A percentile compares a stretch with the other conserved stretches of the same genome.
Evolutionary conservation across 257 asterid species (phyloP).

Genomic region (Handroanthus guayacan): DNA sequence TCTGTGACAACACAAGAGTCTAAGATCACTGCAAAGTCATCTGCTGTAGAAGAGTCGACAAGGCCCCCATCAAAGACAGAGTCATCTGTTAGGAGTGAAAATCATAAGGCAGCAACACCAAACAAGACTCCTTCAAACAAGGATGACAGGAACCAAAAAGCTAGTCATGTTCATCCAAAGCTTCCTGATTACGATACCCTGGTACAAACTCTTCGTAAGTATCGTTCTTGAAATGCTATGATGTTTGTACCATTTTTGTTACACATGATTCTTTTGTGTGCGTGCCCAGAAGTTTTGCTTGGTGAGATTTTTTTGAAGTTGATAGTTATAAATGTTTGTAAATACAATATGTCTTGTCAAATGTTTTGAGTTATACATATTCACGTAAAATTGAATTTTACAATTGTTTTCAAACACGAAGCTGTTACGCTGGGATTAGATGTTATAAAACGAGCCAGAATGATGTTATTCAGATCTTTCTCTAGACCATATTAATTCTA

Average conservation of each 20-base stretch:
- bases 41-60: conserved; percentile 38
- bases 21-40: conserved; percentile 34
- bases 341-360: background rate
- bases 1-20: conserved; percentile 32
- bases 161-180: conserved; percentile 90
- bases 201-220: conserved; percentile 53
- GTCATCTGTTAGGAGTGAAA: conserved; percentile 32
- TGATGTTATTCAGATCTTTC: background rate
- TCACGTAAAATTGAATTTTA: conserved; percentile 12
- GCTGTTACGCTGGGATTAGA: background rate
- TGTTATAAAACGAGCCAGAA: conserved; percentile 10
- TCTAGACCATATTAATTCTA: background rate
- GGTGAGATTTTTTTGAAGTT: conserved; percentile 22
- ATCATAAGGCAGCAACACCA: conserved; percentile 39
- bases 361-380: background rate
- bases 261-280: conserved; percentile 23
- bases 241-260: background rate
- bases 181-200: conserved; percentile 83
- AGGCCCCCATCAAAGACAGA: conserved; percentile 36
- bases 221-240: conserved; percentile 42
- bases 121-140: conserved; percentile 44
- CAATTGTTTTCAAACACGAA: background rate
- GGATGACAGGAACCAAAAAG: conserved; percentile 51
- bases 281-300: background rate
- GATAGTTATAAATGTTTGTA: conserved; percentile 26